Base-by-base conservation (phyloP, 2,329 filamentous ascomycete genomes). In the Aspergillus japonicus region DNA sequence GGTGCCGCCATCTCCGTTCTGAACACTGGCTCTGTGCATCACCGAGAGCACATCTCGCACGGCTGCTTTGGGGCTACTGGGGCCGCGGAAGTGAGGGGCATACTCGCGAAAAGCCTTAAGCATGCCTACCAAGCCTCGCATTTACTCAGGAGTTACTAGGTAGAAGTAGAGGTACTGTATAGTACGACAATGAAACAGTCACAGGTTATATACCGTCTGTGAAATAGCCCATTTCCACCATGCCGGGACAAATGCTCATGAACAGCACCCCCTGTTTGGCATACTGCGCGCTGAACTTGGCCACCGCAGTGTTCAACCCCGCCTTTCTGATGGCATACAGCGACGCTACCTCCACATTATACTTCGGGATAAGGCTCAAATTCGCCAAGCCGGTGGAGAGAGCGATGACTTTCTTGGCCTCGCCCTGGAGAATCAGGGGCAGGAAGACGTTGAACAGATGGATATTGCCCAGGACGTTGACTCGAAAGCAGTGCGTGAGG, bases 401-500 rank as follows among this genome's bases (percentile, higher is more conserved):
- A 14, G 76, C 65, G 21, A 83, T 76, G n/a, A 85, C 73, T 65
- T 87, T 87, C 71, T 86, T 87, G 16, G 62, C 66, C 0, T 70
- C 66, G 2, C 85, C 80, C 50, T 82, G 80, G 1, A 77, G 70
- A 29, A 88, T 71, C 0, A 86, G 75, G 0, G 85, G 84, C 0
- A 83, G 50, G 67, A 84, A 86, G 2, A 80, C 62, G 64, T 82
- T 82, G 68, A 83, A 79, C 0, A 84, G 74, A 59, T 85, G 77
- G 55, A 86, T 73, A 49, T 82, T 78, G 47, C 78, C 83, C 6
- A 84, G 35, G 8, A 82, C 79, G 60, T 35, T 35, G 10, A 35
- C 33, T 35, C 33, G 10, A 35, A 35, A 11, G 33, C 10, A 3
- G 33, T 5, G 33, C 10, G 14, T 11, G 10, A 35, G 14, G 33